Evolutionary conservation across 1,139 yeast species (phyloP).

Genomic region (Petasospora fabianii): DNA sequence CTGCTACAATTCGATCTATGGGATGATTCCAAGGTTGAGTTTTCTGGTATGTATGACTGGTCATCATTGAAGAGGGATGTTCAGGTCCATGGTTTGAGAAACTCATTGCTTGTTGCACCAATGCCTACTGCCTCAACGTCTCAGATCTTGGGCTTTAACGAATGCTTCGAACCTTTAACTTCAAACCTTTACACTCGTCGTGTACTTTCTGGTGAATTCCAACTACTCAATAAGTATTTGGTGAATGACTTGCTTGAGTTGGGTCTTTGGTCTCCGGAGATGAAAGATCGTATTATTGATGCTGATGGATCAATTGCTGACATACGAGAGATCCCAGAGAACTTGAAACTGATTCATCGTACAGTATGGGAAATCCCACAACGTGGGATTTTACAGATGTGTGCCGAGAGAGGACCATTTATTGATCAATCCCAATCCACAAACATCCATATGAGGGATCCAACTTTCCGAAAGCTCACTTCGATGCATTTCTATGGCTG

Average conservation of each 20-base stretch:
- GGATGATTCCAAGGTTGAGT: slow-evolving; percentile 45
- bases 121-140: slow-evolving; percentile 97
- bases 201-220: slow-evolving; percentile 86
- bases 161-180: slow-evolving; percentile 89
- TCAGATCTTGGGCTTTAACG: slow-evolving; percentile 83
- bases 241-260: slow-evolving; percentile 77
- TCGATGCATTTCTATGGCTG: slow-evolving; percentile 97
- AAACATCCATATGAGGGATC: slow-evolving; percentile 80
- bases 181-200: slow-evolving; percentile 85
- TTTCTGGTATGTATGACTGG: slow-evolving; percentile 67
- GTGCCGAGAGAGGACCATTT: slow-evolving; percentile 91
- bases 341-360: slow-evolving; percentile 74
- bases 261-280: slow-evolving; percentile 75
- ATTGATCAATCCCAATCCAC: slow-evolving; percentile 93
- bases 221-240: slow-evolving; percentile 79
- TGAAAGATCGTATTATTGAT: slow-evolving; percentile 77
- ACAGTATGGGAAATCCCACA: slow-evolving; percentile 98
- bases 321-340: slow-evolving; percentile 72
- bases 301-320: slow-evolving; percentile 85
- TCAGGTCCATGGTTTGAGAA: slow-evolving; percentile 64
- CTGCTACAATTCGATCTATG: slow-evolving; percentile 76
- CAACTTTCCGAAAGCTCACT: slow-evolving; percentile 93
- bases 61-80: slow-evolving; percentile 58
- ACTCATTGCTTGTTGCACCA: slow-evolving; percentile 83
- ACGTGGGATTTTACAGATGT: slow-evolving; percentile 84